Conservation (phyloP, 805 yeast species). For the Wickerhamiella occidentalis region DNA sequence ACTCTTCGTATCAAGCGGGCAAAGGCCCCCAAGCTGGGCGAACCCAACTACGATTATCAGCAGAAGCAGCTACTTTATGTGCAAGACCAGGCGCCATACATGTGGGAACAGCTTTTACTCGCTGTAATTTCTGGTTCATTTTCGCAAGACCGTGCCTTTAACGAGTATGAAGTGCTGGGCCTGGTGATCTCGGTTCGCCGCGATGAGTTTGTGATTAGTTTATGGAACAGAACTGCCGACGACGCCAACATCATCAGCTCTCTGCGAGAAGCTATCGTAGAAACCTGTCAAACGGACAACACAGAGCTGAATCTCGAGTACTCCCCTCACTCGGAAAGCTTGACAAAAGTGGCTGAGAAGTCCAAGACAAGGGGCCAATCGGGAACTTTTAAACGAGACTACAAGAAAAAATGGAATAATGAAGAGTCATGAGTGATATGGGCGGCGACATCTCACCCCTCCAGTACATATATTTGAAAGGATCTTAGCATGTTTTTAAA, state of each 20-base stretch:
- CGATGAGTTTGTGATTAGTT: slow-evolving; percentile 46
- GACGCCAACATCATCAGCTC: slow-evolving; percentile 25
- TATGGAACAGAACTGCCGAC: slow-evolving; percentile 42
- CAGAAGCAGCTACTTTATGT: slow-evolving; percentile 5
- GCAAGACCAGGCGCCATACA: slow-evolving; percentile 19
- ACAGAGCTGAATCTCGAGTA: slow-evolving; percentile 20
- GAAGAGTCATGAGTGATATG: neutral
- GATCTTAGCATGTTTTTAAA: no score
- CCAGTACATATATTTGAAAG: no score
- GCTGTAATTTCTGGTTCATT: slow-evolving; percentile 41
- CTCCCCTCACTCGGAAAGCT: slow-evolving; percentile 25
- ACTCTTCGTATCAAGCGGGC: slow-evolving; percentile 32
- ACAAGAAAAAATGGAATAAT: neutral
- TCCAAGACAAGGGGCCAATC: neutral
- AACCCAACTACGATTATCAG: slow-evolving; percentile 1
- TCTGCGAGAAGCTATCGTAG: slow-evolving; percentile 17
- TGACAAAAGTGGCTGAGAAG: slow-evolving; percentile 11
- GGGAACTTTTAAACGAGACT: neutral
- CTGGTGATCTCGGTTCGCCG: slow-evolving; percentile 46
- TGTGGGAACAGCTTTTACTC: slow-evolving; percentile 37
- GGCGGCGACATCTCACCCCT: no score
- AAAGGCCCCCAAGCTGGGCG: neutral
- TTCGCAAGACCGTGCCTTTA: slow-evolving; percentile 32
- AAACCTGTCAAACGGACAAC: neutral
- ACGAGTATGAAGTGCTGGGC: slow-evolving; percentile 38